A percentile compares a stretch with the other conserved stretches of the same genome.
These are phyloP conservation scores for Salix brachista DNA, from an alignment of 345 rosid genomes.

Conservation along the genomic window DNA sequence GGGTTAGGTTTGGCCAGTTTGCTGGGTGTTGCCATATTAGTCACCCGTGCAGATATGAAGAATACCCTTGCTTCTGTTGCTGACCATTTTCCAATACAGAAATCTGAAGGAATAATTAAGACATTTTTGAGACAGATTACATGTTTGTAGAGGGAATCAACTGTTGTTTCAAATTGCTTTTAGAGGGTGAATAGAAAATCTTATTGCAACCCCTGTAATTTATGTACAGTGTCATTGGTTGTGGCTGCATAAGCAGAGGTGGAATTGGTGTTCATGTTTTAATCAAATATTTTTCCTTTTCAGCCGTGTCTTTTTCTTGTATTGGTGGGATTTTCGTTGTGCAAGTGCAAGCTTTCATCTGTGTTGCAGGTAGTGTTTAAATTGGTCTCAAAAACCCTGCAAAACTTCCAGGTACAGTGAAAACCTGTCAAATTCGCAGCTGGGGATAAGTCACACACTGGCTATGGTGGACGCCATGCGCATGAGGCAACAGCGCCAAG, in stretches of 20 bases:
- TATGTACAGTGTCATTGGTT: constrained; percentile 32
- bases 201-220: constrained; percentile 28
- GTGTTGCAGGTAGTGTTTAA: background rate
- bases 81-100: constrained; percentile 16
- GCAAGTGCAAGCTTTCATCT: background rate
- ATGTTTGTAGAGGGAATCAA: constrained; percentile 38
- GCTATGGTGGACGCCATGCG: no score
- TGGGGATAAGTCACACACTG: background rate
- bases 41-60: constrained; percentile 2
- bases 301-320: background rate
- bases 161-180: constrained; percentile 12
- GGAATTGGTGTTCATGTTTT: constrained; percentile 7
- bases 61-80: constrained; percentile 15
- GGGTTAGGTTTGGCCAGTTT: constrained; percentile 24
- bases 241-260: constrained; percentile 12
- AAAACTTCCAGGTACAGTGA: no score
- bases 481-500: no score
- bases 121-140: constrained; percentile 15
- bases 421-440: background rate
- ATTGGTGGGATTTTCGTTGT: background rate
- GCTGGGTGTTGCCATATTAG: constrained; percentile 2
- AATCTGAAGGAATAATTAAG: constrained; percentile 25
- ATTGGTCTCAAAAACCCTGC: background rate
- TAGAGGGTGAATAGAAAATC: constrained; percentile 29
- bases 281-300: background rate